These are phyloP conservation scores for Spathaspora passalidarum DNA, from an alignment of 805 yeast genomes.

Conservation along the genomic window DNA sequence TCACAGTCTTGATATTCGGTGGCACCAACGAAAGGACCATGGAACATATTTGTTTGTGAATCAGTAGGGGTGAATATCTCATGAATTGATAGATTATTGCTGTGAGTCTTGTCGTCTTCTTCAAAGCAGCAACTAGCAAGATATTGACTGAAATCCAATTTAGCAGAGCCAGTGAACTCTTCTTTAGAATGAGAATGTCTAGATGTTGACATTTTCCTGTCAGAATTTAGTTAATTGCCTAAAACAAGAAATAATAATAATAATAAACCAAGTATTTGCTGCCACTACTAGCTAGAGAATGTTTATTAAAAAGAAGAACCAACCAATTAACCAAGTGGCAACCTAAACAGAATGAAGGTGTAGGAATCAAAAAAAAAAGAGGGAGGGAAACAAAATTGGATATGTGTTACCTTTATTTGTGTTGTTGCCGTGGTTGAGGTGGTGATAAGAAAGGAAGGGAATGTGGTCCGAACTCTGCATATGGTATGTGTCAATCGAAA, in stretches of 20 bases:
- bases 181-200: neutral
- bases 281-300: neutral
- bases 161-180: neutral
- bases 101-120: neutral
- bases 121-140: conserved; percentile 3
- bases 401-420: neutral
- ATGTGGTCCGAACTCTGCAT: neutral
- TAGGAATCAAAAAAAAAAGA: neutral
- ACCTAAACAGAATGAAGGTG: neutral
- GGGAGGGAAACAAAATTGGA: neutral
- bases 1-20: neutral
- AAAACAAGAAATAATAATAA: neutral
- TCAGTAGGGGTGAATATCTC: neutral
- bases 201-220: neutral
- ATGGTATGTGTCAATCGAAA: neutral
- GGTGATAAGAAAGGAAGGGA: neutral
- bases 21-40: neutral
- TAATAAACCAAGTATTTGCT: conserved; percentile 1
- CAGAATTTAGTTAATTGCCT: neutral
- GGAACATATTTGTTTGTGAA: neutral
- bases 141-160: conserved; percentile 1
- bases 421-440: conserved; percentile 1
- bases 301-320: neutral
- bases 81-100: neutral
- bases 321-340: neutral